Evolutionary conservation across 208 protist genomes (phyloP).

Genomic region (Leishmania aethiopica): DNA sequence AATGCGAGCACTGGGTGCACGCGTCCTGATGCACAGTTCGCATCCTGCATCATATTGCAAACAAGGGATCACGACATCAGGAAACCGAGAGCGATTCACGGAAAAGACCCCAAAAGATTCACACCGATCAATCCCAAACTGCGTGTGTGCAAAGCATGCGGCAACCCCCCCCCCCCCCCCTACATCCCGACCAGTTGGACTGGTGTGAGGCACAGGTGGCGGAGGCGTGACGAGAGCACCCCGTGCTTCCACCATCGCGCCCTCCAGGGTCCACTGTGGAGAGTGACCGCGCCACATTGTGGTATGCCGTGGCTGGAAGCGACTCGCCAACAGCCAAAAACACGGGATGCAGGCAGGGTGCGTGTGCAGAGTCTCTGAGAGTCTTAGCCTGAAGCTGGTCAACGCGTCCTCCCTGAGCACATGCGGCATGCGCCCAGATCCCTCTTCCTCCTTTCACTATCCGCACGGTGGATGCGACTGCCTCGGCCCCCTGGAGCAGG

Average conservation of each 20-base stretch:
- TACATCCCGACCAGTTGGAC: background rate
- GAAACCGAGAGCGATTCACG: background rate
- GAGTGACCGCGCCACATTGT: background rate
- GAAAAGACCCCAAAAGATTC: background rate
- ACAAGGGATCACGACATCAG: background rate
- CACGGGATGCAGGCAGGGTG: background rate
- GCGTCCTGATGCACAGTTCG: background rate
- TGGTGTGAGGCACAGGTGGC: background rate
- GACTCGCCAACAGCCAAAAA: background rate
- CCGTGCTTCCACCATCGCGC: background rate
- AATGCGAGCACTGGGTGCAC: background rate
- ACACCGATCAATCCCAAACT: background rate
- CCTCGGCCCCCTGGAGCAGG: background rate
- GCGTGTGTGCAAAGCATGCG: background rate
- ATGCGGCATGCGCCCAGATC: background rate
- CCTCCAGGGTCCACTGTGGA: background rate
- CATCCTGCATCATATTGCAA: background rate
- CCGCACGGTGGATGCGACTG: background rate
- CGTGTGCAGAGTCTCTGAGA: background rate
- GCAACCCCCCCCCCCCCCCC: background rate
- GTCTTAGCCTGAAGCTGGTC: background rate
- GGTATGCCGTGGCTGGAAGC: background rate
- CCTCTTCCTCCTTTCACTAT: background rate
- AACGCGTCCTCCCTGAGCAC: background rate
- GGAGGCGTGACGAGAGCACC: background rate